These are phyloP conservation scores for Trichosanthes cucumerina DNA, from an alignment of 306 rosid species.

Conservation along the genomic window DNA sequence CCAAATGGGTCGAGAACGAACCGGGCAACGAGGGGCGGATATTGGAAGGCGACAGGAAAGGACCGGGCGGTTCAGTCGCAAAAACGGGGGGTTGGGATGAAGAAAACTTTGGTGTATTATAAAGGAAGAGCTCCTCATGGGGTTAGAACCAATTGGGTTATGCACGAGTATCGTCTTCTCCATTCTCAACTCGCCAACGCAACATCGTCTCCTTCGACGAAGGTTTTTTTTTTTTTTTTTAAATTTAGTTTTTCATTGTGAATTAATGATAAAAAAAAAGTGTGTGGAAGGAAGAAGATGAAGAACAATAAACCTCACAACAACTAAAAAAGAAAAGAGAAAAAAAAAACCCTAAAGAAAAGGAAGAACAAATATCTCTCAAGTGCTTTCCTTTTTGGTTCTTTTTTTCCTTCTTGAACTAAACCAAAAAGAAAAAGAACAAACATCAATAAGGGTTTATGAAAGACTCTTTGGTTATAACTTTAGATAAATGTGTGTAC, in stretches of 20 bases:
- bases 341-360: neutral
- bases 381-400: slow-evolving; percentile 6
- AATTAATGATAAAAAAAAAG: neutral
- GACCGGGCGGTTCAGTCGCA: slow-evolving; percentile 70
- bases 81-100: slow-evolving; percentile 60
- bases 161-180: slow-evolving; percentile 82
- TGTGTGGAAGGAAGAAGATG: neutral
- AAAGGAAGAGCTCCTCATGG: slow-evolving; percentile 96
- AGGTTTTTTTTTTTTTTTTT: slow-evolving; percentile 30
- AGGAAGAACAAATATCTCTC: neutral
- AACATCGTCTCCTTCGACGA: slow-evolving; percentile 52
- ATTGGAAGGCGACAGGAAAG: slow-evolving; percentile 96
- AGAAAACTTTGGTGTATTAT: slow-evolving; percentile 88
- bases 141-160: slow-evolving; percentile 83
- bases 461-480: slow-evolving; percentile 43
- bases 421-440: slow-evolving; percentile 1
- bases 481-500: slow-evolving; percentile 29
- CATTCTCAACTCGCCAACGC: slow-evolving; percentile 17
- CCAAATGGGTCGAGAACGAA: slow-evolving; percentile 99
- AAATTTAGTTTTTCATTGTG: neutral
- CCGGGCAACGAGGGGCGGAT: slow-evolving; percentile 78
- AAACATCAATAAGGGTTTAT: slow-evolving; percentile 11
- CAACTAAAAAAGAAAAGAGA: neutral
- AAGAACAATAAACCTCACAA: neutral
- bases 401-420: neutral